These are phyloP conservation scores for Paraphaeosphaeria minitans DNA, from an alignment of 2,329 filamentous ascomycete species.

Conservation along the genomic window DNA sequence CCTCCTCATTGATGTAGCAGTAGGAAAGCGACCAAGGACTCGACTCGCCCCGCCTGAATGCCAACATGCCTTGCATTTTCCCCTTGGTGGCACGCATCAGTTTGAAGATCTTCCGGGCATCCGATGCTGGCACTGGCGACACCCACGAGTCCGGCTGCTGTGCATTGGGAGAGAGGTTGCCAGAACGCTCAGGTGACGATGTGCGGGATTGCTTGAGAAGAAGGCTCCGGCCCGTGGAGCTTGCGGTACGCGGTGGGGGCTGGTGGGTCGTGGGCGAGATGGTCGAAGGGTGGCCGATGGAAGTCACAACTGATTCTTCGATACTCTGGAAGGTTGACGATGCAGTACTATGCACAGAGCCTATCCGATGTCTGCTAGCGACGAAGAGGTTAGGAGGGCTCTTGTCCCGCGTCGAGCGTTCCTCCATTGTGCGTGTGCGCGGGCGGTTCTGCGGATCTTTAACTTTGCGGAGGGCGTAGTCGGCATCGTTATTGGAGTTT, in stretches of 20 bases:
- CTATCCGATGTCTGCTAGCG: conserved; percentile 67
- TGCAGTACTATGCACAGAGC: conserved; percentile 70
- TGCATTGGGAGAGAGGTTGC: conserved; percentile 16
- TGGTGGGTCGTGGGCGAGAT: conserved; percentile 38
- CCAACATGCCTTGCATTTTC: conserved; percentile 77
- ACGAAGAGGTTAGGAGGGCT: conserved; percentile 49
- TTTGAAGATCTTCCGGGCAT: conserved; percentile 73
- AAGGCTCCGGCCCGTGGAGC: conserved; percentile 35
- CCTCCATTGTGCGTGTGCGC: conserved; percentile 58
- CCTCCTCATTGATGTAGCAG: conserved; percentile 78
- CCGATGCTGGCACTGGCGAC: conserved; percentile 59
- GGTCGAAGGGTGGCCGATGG: conserved; percentile 50
- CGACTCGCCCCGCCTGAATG: conserved; percentile 68
- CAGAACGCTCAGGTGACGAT: conserved; percentile 13
- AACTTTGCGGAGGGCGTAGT: conserved; percentile 36
- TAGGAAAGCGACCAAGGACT: conserved; percentile 72
- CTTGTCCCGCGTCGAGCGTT: conserved; percentile 47
- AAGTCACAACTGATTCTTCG: conserved; percentile 48
- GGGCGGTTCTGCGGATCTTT: conserved; percentile 60
- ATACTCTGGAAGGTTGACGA: conserved; percentile 57
- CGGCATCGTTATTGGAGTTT: conserved; percentile 39
- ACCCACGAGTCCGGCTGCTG: conserved; percentile 43
- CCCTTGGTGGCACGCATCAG: conserved; percentile 80
- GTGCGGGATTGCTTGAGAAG: conserved; percentile 33
- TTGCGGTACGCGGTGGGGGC: conserved; percentile 37